Percentiles rank a stretch among this genome's conserved stretches.
Evolutionary conservation across 2,329 filamentous ascomycete species (phyloP).

Genomic region (Waltergamsia citrina): DNA sequence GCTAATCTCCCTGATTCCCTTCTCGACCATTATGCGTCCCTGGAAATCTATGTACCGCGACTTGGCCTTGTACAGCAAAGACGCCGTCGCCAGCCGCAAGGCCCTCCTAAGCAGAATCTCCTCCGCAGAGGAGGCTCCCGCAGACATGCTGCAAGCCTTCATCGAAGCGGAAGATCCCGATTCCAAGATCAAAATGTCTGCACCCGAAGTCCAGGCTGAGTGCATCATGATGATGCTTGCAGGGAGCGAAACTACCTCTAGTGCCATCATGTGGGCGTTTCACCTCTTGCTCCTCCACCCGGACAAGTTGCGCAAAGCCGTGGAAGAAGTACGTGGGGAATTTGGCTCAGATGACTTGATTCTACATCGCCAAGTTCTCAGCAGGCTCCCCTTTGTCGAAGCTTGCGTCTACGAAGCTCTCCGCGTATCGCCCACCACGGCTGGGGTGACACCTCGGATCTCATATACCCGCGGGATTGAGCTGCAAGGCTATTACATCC

Average conservation of each 20-base stretch:
- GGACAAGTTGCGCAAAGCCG: background rate
- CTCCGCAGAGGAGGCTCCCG: background rate
- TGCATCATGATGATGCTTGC: conserved; percentile 4
- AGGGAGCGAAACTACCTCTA: conserved; percentile 1
- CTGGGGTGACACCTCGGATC: conserved; percentile 3
- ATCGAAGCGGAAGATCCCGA: conserved; percentile 2
- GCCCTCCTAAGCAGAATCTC: background rate
- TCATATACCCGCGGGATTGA: conserved; percentile 2
- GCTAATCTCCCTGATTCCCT: conserved; percentile 2
- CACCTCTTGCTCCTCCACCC: conserved; percentile 3
- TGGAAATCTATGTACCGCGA: conserved; percentile 3
- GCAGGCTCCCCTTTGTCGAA: conserved; percentile 4
- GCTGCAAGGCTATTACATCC: conserved; percentile 4
- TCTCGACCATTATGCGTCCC: conserved; percentile 1
- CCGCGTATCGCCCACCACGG: conserved; percentile 4
- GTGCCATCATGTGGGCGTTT: conserved; percentile 2
- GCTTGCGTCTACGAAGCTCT: conserved; percentile 4
- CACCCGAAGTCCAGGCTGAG: conserved; percentile 1
- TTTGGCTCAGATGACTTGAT: background rate
- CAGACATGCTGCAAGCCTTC: conserved; percentile 2
- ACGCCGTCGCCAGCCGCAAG: background rate
- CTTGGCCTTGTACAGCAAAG: conserved; percentile 1
- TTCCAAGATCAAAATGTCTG: conserved; percentile 2
- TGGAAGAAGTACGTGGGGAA: background rate
- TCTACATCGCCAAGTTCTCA: background rate